phyloP scores from a whole-genome alignment of 495 filamentous ascomycete species.

The Lepraria neglecta region DNA sequence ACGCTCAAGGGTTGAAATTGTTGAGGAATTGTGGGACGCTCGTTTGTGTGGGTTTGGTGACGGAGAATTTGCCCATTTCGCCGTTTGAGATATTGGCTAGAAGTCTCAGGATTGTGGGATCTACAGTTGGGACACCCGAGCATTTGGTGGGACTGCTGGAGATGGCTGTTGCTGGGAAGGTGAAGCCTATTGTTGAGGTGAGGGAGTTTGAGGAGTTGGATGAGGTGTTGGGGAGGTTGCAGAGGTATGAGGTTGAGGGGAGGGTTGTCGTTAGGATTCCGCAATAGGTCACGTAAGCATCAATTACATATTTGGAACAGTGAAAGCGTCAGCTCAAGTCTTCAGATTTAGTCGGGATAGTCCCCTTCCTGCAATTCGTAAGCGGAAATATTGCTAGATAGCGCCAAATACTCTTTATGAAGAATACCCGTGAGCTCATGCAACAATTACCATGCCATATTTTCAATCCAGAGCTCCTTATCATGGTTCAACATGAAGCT shows the following conservation, averaged over 20 bases:
- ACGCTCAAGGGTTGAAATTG: constrained; percentile 38
- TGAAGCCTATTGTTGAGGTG: constrained; percentile 38
- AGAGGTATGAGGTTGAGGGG: constrained; percentile 40
- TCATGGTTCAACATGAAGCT: too few species aligned
- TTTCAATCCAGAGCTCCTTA: too few species aligned
- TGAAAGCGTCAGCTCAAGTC: too few species aligned
- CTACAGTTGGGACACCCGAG: neutral
- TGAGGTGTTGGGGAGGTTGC: constrained; percentile 37
- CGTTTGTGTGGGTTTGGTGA: constrained; percentile 41
- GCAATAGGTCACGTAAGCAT: neutral
- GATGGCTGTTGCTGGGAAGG: constrained; percentile 39
- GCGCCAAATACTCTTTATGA: too few species aligned
- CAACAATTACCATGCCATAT: too few species aligned
- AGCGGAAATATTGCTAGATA: too few species aligned
- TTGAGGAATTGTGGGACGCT: constrained; percentile 38
- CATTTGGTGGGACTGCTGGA: neutral
- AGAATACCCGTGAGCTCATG: too few species aligned
- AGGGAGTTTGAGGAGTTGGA: constrained; percentile 39
- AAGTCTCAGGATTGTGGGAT: constrained; percentile 24
- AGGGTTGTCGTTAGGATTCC: constrained; percentile 39
- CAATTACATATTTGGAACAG: neutral
- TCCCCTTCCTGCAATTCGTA: neutral
- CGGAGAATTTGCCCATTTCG: constrained; percentile 37
- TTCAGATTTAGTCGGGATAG: neutral
- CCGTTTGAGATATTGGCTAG: constrained; percentile 44